Evolutionary conservation across 768 basidiomycete genomes (phyloP), one percentile per base, ranked within the genome.

Genomic region (Boletus subparvulus): DNA sequence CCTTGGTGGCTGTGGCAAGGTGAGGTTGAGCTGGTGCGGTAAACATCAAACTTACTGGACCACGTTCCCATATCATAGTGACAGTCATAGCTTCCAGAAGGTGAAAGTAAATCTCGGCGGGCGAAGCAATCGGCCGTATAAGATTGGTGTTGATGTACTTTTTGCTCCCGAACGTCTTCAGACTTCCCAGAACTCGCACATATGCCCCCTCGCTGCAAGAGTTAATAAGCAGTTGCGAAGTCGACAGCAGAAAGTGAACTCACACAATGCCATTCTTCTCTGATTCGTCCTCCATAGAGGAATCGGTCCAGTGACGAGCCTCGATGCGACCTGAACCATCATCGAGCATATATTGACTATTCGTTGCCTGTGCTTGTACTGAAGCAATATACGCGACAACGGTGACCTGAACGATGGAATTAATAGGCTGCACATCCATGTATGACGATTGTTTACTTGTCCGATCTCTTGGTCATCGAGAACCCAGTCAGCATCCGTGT

Each of bases 401-500:
- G 0, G 87, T 84, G 33, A 94, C 75, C 91, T 94, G 36, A 3
- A 52, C 13, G 28, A 28, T 42, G 37, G 24, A 9, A 28, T 49
- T 4, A 60, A 30, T 33, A 47, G 12, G 17, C 10, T 67, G 60
- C 12, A 36, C 39, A 24, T 32, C 43, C n/a, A 28, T 7, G 17
- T 11, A 21, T 3, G 10, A 19, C 11, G 3, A 8, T 2, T 33
- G 61, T 76, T 58, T 61, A 92, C 95, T 71, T 92, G 91, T 47
- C 89, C 89, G 55, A 94, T 78, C 59, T 94, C 90, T 5, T 79
- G 73, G 30, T 85, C 88, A 55, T 94, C 94, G 35, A 98, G 77
- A 56, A 79, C 78, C 85, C 93, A 97, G 55, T 95, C 92, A 3
- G 91, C 88, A 62, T 98, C 95, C 1, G 88, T 79, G 67, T 96